Base-by-base conservation (phyloP, 306 rosid species). In the Dalbergia oliveri region DNA sequence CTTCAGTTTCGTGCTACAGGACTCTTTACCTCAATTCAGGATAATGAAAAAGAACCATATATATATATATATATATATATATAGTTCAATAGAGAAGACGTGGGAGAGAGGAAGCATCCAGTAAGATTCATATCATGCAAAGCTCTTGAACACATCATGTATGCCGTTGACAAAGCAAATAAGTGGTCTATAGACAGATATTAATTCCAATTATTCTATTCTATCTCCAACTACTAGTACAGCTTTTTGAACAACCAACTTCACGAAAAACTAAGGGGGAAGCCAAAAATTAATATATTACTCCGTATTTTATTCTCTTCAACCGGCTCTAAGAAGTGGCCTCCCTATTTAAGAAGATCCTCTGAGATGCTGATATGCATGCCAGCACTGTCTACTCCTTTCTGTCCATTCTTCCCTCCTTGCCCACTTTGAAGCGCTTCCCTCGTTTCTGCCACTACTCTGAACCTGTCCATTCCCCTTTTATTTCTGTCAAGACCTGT, bases 341-440 rank as follows among this genome's bases (percentile, higher is more conserved):
- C 53, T 74, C 86, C 85, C 92, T 95, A 94, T 94, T 81, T 92
- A 93, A 95, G 87, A 84, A 81, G 91, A 84, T 86, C 84, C 86
- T 81, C 84, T 68, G 51, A 61, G 81, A 75, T 82, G 54, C 86
- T 82, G 78, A 85, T 84, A 88, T 88, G 81, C 88, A 88, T 85
- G 93, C 93, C 93, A 94, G 87, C 92, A 84, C 82, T 91, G 88
- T 76, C 87, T 83, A 77, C 88, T 85, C 81, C 83, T 76, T 78
- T 83, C 72, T 85, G 86, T 79, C 86, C 87, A 75, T 82, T 84
- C 84, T 81, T 66, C 86, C 79, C 90, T 85, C 88, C 81, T 84
- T 81, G 18, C 79, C 77, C 78, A 73, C 77, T 37, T 79, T 78
- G 64, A 75, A 77, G 45, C 57, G 78, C 23, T 76, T 81, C 76